phyloP scores from a whole-genome alignment of 163 green algal species.

The Scenedesmus sp. region DNA sequence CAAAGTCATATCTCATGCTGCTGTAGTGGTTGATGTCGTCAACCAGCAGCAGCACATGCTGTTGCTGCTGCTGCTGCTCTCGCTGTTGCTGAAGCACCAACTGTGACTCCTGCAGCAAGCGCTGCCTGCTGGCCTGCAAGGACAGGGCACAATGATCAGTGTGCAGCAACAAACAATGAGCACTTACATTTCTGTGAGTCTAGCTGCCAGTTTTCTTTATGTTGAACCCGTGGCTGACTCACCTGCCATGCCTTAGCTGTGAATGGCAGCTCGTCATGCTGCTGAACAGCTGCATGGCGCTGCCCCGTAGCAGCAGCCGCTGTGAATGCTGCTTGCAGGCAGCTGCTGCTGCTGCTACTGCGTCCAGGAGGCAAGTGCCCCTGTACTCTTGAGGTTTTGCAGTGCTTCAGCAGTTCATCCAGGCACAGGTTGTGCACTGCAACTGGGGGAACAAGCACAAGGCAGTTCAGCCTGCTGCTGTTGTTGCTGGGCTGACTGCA shows the following conservation, averaged over 20 bases:
- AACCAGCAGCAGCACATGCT: slow-evolving; percentile 1
- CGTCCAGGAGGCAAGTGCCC: not conserved
- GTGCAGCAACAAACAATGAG: not conserved
- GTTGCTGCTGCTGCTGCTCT: not conserved
- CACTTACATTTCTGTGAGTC: too few species aligned
- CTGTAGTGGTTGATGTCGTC: slow-evolving; percentile 37
- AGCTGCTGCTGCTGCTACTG: not conserved
- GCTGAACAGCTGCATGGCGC: not conserved
- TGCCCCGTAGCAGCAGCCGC: not conserved
- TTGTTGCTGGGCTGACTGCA: not conserved
- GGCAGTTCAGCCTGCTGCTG: not conserved
- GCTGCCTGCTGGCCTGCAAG: slow-evolving; percentile 25
- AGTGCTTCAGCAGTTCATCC: not conserved
- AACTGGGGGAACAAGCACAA: not conserved
- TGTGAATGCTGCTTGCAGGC: not conserved
- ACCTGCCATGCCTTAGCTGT: slow-evolving; percentile 2
- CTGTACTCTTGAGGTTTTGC: not conserved
- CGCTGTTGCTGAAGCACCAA: not conserved
- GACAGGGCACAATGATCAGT: not conserved
- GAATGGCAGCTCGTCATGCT: not conserved
- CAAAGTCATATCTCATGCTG: slow-evolving; percentile 40
- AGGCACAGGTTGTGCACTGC: not conserved
- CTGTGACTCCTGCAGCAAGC: not conserved
- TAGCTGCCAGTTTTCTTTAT: too few species aligned
- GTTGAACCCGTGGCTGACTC: too few species aligned